Evolutionary conservation across 805 yeast species (phyloP).

Genomic region (Candida endomychidarum): DNA sequence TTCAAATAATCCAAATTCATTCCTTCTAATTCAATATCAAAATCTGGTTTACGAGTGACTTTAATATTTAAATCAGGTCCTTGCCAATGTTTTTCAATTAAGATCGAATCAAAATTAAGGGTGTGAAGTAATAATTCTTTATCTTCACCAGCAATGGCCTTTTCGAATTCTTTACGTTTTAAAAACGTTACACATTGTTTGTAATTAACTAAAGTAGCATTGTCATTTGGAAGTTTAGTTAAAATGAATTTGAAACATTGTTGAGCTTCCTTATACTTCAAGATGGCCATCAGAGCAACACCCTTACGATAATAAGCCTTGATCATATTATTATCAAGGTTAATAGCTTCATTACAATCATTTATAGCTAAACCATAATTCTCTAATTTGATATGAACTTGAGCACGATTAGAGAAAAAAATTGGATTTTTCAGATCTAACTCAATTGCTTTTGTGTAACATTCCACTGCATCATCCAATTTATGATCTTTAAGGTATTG

Average conservation of each 20-base stretch:
- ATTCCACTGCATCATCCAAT: constrained; percentile 61
- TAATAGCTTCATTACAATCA: constrained; percentile 76
- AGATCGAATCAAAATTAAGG: constrained; percentile 48
- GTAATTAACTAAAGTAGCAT: constrained; percentile 59
- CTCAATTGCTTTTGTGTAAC: constrained; percentile 74
- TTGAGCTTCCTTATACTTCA: constrained; percentile 73
- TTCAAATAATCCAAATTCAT: constrained; percentile 58
- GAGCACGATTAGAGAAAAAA: constrained; percentile 84
- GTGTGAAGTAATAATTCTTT: constrained; percentile 48
- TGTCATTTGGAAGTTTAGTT: constrained; percentile 63
- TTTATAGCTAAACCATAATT: constrained; percentile 79
- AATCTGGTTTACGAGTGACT: constrained; percentile 18
- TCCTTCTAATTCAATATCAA: constrained; percentile 33
- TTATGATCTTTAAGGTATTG: constrained; percentile 63
- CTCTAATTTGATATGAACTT: constrained; percentile 82
- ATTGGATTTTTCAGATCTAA: constrained; percentile 58
- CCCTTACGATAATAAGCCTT: constrained; percentile 91
- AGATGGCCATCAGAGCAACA: constrained; percentile 70
- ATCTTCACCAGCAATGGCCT: constrained; percentile 79
- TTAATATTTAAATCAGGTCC: constrained; percentile 53
- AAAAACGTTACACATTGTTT: constrained; percentile 64
- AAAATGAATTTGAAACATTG: constrained; percentile 66
- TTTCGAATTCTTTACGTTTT: constrained; percentile 75
- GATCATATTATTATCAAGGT: constrained; percentile 60
- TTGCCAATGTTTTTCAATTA: constrained; percentile 54